Evolutionary conservation across 164 flowering plant genomes (phyloP).

Genomic region (Stephania cephalantha): DNA sequence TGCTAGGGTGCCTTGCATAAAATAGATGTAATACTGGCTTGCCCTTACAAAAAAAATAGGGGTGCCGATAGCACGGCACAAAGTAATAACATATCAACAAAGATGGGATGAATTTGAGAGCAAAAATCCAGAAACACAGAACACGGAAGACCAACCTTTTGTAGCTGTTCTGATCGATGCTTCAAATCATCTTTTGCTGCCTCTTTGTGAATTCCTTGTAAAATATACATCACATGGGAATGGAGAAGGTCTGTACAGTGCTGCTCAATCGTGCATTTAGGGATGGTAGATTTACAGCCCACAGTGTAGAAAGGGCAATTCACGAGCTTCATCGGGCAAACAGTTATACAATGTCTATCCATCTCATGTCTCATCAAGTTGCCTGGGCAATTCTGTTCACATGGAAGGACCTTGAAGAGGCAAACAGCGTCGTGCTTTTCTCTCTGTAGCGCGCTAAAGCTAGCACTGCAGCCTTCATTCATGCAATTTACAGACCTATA

Average conservation of each 20-base stretch:
- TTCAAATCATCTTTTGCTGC: slow-evolving; percentile 43
- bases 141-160: slow-evolving; percentile 35
- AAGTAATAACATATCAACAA: too few relatives aligned
- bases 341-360: slow-evolving; percentile 90
- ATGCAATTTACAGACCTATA: slow-evolving; percentile 52
- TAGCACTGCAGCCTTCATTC: slow-evolving; percentile 54
- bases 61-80: background rate
- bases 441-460: slow-evolving; percentile 45
- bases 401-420: slow-evolving; percentile 67
- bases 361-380: slow-evolving; percentile 70
- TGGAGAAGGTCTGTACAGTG: slow-evolving; percentile 47
- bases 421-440: slow-evolving; percentile 64
- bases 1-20: too few relatives aligned
- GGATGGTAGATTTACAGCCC: slow-evolving; percentile 59
- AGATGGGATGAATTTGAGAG: background rate
- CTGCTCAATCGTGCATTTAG: slow-evolving; percentile 35
- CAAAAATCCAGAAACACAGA: too few relatives aligned
- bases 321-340: slow-evolving; percentile 84
- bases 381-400: slow-evolving; percentile 73
- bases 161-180: slow-evolving; percentile 32
- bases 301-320: slow-evolving; percentile 69
- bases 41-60: too few relatives aligned
- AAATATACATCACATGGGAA: slow-evolving; percentile 46
- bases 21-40: too few relatives aligned
- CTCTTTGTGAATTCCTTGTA: slow-evolving; percentile 45